Evolutionary conservation across 2,329 filamentous ascomycete species (phyloP).

Genomic region (Venturiaceae sp.): DNA sequence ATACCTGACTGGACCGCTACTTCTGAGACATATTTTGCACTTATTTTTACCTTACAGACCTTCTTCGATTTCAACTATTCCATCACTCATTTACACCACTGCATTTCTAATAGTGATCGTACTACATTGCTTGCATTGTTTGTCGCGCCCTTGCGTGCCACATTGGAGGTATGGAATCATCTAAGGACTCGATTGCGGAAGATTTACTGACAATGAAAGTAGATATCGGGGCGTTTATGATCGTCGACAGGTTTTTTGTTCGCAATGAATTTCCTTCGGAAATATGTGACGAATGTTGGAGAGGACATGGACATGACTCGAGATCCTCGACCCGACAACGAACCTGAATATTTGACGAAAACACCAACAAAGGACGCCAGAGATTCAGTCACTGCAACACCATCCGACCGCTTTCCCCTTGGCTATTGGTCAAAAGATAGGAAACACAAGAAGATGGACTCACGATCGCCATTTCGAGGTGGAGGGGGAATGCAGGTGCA

Average conservation of each 20-base stretch:
- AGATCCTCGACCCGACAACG: background rate
- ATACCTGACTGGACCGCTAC: background rate
- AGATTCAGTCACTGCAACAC: background rate
- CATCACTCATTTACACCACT: no score
- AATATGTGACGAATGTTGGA: background rate
- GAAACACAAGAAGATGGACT: background rate
- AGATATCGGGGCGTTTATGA: background rate
- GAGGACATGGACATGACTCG: background rate
- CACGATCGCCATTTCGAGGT: background rate
- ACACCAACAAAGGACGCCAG: background rate
- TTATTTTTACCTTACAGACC: no score
- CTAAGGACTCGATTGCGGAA: no score
- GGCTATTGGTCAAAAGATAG: background rate
- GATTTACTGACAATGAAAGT: no score
- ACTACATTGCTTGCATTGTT: no score
- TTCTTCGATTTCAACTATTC: no score
- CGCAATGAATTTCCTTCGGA: background rate
- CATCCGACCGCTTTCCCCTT: background rate
- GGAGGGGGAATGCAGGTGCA: conserved; percentile 50
- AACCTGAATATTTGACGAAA: background rate
- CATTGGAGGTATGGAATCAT: background rate
- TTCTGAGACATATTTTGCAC: no score
- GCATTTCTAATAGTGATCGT: no score
- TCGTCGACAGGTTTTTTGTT: background rate
- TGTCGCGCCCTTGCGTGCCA: background rate